These are phyloP conservation scores for Geosmithia putterillii DNA, from an alignment of 2,329 filamentous ascomycete species.

Conservation along the genomic window DNA sequence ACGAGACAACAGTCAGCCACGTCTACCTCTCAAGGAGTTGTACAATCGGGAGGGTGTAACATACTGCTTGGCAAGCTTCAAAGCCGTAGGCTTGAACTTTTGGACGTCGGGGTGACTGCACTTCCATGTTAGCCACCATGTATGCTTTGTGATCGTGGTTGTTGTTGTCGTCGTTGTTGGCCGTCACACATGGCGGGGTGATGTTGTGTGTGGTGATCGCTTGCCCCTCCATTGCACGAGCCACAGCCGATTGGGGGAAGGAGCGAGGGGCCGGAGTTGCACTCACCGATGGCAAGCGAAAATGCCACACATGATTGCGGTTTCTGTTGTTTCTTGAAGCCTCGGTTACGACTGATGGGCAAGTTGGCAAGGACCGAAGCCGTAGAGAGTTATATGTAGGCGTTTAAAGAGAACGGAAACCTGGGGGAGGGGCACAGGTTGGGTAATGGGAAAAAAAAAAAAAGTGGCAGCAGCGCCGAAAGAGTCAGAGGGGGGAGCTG, in stretches of 20 bases:
- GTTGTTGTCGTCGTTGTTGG: conserved; percentile 5
- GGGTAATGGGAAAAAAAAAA: not conserved
- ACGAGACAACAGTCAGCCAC: not conserved
- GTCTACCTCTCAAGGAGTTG: not conserved
- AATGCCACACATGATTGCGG: conserved; percentile 79
- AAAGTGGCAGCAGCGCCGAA: not conserved
- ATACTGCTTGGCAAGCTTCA: conserved; percentile 90
- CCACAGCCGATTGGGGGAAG: not conserved
- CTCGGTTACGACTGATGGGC: not conserved
- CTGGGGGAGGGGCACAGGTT: not conserved
- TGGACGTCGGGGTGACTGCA: conserved; percentile 78
- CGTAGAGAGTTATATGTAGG: not conserved
- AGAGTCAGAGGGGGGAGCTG: not conserved
- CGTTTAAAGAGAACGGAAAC: not conserved
- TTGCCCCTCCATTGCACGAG: conserved; percentile 22
- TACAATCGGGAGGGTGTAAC: conserved; percentile 17
- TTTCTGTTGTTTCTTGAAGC: not conserved
- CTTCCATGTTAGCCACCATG: conserved; percentile 9
- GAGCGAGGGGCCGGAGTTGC: conserved; percentile 9
- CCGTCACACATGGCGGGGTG: conserved; percentile 15
- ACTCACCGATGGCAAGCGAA: conserved; percentile 85
- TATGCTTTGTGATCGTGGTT: no score
- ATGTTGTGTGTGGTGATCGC: conserved; percentile 3
- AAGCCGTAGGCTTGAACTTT: conserved; percentile 89
- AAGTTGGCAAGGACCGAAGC: not conserved